Base-by-base conservation (phyloP, 2,329 filamentous ascomycete species). In the Herpotrichia juniperi region DNA sequence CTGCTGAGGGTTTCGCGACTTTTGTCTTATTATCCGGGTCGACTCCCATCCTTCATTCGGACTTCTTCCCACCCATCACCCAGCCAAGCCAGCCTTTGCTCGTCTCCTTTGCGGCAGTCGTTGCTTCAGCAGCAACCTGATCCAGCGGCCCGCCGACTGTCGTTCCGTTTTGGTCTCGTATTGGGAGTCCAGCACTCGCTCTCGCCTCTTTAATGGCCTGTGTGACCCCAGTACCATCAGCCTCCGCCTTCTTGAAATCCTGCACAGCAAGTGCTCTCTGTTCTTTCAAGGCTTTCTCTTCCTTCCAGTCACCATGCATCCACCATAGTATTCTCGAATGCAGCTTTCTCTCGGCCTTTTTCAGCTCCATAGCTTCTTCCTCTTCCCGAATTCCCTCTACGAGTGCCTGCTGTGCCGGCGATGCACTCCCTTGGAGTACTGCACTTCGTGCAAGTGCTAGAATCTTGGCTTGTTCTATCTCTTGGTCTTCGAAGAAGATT, bases 301-400 rank as follows among this genome's bases (percentile, higher is more conserved):
- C 69, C 37, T 71, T 72, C 69, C 69, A 73, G 31, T 72, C 69
- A 32, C 69, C 69, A 34, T 73, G 68, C 48, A 69, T 28, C 66
- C 66, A 71, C 69, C 69, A 72, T 24, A 74, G 53, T 52, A 71
- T 45, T 58, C 57, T 65, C 10, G 67, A 71, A 1, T 60, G 59
- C 9, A 64, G 45, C 35, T 70, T 68, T 43, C 69, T 43, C 53
- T 71, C 67, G 1, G 68, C 66, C 58, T 64, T 67, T 62, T 71
- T 72, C 59, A 60, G 60, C 45, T 68, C 63, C 58, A 68, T 59
- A 16, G 80, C 78, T 61, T 82, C 83, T 58, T 87, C 78, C 45
- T 83, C 80, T 67, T 88, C 87, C 12, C 87, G 78, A 69, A 91
- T 87, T 69, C 76, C 73, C 42, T 78, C 74, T 28, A 84, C 74